Evolutionary conservation across 1,139 yeast genomes (phyloP).

Genomic region (Kurtzmaniella quercitrusa): DNA sequence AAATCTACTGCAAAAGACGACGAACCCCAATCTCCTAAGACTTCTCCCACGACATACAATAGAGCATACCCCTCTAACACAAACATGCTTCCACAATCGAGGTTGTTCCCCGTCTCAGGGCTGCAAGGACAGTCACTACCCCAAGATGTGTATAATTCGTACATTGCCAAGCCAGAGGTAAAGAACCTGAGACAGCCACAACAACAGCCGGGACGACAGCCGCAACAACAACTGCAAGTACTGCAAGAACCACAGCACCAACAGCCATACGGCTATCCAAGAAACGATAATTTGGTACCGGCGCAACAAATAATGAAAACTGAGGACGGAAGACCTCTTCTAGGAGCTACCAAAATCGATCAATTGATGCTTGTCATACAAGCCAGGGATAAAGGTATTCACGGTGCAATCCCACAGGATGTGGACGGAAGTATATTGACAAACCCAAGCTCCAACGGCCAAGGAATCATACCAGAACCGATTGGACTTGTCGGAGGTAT

Average conservation of each 20-base stretch:
- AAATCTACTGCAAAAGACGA: constrained; percentile 29
- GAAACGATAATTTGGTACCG: constrained; percentile 26
- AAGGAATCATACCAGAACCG: constrained; percentile 50
- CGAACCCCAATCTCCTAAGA: constrained; percentile 42
- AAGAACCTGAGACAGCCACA: neutral
- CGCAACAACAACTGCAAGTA: constrained; percentile 11
- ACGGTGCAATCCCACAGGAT: constrained; percentile 55
- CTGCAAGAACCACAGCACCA: constrained; percentile 1
- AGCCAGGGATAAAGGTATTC: constrained; percentile 74
- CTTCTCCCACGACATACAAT: constrained; percentile 28
- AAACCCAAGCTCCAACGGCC: constrained; percentile 14
- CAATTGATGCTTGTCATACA: constrained; percentile 86
- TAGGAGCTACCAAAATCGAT: constrained; percentile 87
- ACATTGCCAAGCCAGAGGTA: neutral
- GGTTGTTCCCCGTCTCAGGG: neutral
- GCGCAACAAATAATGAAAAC: constrained; percentile 41
- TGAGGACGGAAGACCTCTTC: constrained; percentile 61
- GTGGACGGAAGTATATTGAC: constrained; percentile 56
- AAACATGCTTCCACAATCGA: constrained; percentile 1
- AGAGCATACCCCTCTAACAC: constrained; percentile 4
- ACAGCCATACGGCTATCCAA: constrained; percentile 3
- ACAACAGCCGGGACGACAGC: constrained; percentile 9
- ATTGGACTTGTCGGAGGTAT: constrained; percentile 79
- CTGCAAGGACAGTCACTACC: constrained; percentile 2
- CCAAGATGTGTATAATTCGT: constrained; percentile 1